Conservation (phyloP, 805 yeast genomes). For the Ogataea methanolica region DNA sequence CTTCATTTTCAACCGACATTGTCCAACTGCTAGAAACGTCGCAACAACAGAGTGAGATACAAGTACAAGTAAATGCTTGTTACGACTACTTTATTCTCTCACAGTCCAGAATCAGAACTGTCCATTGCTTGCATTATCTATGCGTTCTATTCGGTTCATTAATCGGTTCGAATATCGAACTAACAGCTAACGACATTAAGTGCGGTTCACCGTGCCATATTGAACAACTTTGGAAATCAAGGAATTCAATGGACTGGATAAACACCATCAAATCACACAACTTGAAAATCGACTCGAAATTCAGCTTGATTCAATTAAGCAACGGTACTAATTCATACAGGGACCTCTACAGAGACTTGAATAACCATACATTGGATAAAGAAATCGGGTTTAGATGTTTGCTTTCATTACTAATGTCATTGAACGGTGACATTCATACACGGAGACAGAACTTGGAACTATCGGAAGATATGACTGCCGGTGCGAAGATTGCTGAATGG, state of each 20-base stretch:
- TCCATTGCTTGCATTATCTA: constrained; percentile 46
- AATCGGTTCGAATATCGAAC: constrained; percentile 37
- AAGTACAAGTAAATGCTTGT: constrained; percentile 32
- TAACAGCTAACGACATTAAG: constrained; percentile 40
- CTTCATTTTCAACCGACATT: constrained; percentile 26
- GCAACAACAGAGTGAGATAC: constrained; percentile 14
- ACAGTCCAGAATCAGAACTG: constrained; percentile 52
- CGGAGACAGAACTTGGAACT: constrained; percentile 38
- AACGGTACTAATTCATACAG: constrained; percentile 49
- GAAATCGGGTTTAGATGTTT: constrained; percentile 44
- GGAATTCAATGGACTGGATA: constrained; percentile 48
- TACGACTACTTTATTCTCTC: constrained; percentile 50
- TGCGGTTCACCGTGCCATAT: constrained; percentile 63
- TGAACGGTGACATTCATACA: constrained; percentile 61
- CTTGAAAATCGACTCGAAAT: constrained; percentile 47
- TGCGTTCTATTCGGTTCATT: constrained; percentile 43
- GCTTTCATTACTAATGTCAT: constrained; percentile 54
- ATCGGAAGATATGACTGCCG: constrained; percentile 27
- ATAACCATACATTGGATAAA: constrained; percentile 34
- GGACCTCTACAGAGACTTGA: constrained; percentile 49
- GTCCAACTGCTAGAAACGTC: background rate
- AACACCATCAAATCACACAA: constrained; percentile 31
- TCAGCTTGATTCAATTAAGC: constrained; percentile 49
- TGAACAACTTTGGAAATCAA: constrained; percentile 58
- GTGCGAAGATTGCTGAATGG: constrained; percentile 57